Percentiles rank a stretch among this genome's conserved stretches.
These are phyloP conservation scores for Pisolithus microcarpus DNA, from an alignment of 768 basidiomycete species.

Conservation along the genomic window DNA sequence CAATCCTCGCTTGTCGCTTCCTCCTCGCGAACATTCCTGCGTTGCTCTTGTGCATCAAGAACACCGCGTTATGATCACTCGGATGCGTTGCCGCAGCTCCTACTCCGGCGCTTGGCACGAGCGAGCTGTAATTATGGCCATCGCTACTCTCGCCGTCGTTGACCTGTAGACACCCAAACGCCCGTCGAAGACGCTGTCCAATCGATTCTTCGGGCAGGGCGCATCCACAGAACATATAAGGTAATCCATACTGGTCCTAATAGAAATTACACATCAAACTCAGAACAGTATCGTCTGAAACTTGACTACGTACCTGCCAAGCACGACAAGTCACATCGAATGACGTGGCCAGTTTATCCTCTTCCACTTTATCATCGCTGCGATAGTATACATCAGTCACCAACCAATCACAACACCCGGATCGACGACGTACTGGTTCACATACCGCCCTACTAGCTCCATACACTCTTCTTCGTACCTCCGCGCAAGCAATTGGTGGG, in stretches of 20 bases:
- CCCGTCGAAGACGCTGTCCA: constrained; percentile 35
- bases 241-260: constrained; percentile 41
- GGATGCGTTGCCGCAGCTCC: constrained; percentile 42
- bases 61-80: constrained; percentile 47
- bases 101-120: constrained; percentile 1
- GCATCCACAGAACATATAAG: constrained; percentile 56
- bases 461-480: constrained; percentile 39
- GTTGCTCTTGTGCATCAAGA: constrained; percentile 23
- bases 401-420: neutral
- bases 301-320: constrained; percentile 33
- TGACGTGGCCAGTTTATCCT: constrained; percentile 34
- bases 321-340: constrained; percentile 46
- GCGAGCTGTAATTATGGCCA: constrained; percentile 1
- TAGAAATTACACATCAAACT: neutral
- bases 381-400: neutral
- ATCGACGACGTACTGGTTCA: constrained; percentile 45
- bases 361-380: constrained; percentile 49
- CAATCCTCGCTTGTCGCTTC: constrained; percentile 19
- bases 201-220: constrained; percentile 41
- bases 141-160: neutral
- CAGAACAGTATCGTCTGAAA: neutral
- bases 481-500: constrained; percentile 47
- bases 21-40: constrained; percentile 15
- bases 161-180: constrained; percentile 3
- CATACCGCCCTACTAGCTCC: constrained; percentile 34